Conservation (phyloP, 441 rosid genomes). For the Heliophila coronopifolia region DNA sequence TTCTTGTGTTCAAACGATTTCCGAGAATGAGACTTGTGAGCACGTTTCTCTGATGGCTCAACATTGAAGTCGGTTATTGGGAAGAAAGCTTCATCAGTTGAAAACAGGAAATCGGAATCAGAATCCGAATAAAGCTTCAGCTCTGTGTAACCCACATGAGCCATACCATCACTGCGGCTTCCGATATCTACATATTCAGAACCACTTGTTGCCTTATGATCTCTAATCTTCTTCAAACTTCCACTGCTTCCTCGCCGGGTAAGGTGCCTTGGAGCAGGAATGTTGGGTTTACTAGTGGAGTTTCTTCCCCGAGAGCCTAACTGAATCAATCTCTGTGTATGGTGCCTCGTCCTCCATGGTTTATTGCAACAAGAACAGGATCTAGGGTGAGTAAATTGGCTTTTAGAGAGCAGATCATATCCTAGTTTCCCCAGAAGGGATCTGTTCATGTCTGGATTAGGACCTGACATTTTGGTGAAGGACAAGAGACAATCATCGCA, state of each 20-base stretch:
- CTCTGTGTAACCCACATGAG: constrained; percentile 45
- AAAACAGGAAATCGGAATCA: constrained; percentile 45
- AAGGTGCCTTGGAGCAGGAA: constrained; percentile 42
- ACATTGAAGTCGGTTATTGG: constrained; percentile 17
- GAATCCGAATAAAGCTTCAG: constrained; percentile 46
- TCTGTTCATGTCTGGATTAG: constrained; percentile 38
- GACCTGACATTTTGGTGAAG: constrained; percentile 29
- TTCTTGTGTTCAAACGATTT: constrained; percentile 19
- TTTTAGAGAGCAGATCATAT: constrained; percentile 30
- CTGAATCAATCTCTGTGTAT: constrained; percentile 31
- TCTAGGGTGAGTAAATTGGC: constrained; percentile 31
- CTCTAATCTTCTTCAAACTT: constrained; percentile 38
- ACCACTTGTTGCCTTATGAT: constrained; percentile 25
- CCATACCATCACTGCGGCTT: constrained; percentile 34
- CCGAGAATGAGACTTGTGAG: constrained; percentile 20
- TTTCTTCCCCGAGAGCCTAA: constrained; percentile 34
- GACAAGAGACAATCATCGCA: constrained; percentile 67
- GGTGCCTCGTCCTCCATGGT: constrained; percentile 44
- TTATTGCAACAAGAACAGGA: constrained; percentile 60
- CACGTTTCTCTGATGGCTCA: constrained; percentile 24
- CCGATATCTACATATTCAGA: constrained; percentile 20
- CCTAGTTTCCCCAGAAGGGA: constrained; percentile 41
- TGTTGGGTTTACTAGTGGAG: constrained; percentile 31
- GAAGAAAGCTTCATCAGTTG: constrained; percentile 38
- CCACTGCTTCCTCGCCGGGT: constrained; percentile 31